A percentile compares a stretch with the other conserved stretches of the same genome.
phyloP scores from a whole-genome alignment of 139 green algal species.

The Ettlia oleoabundans region DNA sequence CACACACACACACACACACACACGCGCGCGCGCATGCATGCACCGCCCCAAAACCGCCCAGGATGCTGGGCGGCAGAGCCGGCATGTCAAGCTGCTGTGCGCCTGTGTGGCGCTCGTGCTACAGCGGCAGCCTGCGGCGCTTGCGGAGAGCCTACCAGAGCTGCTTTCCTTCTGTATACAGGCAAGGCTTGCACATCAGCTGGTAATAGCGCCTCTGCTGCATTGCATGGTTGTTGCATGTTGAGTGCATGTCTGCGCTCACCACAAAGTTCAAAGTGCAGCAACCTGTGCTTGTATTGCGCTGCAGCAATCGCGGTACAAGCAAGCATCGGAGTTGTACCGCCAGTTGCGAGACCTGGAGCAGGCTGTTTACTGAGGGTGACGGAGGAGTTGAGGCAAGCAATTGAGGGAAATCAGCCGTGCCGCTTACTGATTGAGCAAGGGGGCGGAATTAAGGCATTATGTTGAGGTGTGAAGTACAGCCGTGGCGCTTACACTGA shows the following conservation, averaged over 20 bases:
- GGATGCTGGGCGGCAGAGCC: constrained; percentile 27
- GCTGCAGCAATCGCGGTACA: constrained; percentile 33
- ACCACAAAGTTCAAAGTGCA: too few species aligned
- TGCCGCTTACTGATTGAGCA: too few species aligned
- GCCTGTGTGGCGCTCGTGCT: constrained; percentile 9
- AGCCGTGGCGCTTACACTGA: too few species aligned
- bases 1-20: too few species aligned
- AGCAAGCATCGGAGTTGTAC: constrained; percentile 22
- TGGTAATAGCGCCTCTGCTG: too few species aligned
- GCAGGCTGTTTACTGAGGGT: not conserved
- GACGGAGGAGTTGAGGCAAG: not conserved
- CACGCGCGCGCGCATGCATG: too few species aligned
- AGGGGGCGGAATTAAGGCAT: too few species aligned
- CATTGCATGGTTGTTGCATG: too few species aligned
- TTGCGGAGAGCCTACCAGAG: constrained; percentile 12
- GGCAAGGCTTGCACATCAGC: too few species aligned
- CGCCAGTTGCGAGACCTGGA: constrained; percentile 10
- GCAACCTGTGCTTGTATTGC: not conserved
- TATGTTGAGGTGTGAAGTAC: too few species aligned
- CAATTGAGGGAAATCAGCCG: too few species aligned
- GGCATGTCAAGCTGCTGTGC: constrained; percentile 30
- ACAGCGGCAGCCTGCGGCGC: constrained; percentile 2
- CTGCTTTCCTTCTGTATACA: constrained; percentile 32
- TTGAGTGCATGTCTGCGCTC: too few species aligned
- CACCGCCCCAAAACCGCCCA: not conserved